Evolutionary conservation across 1,284 basidiomycete species (phyloP).

Genomic region (Ustilago esculenta): DNA sequence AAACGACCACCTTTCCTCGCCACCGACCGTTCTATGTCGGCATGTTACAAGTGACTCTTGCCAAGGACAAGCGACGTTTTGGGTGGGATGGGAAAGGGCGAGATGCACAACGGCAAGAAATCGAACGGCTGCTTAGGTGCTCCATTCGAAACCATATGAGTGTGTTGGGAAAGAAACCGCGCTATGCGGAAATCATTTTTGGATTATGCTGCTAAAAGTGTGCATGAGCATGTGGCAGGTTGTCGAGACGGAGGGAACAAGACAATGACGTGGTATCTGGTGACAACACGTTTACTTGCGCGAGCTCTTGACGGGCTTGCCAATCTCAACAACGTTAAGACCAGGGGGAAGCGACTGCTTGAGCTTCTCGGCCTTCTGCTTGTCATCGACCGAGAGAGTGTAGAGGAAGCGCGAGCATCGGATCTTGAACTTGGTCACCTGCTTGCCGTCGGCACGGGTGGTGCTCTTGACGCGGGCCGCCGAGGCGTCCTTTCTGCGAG

Average conservation of each 20-base stretch:
- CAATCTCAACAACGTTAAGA: conserved; percentile 56
- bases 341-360: conserved; percentile 94
- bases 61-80: no score
- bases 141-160: conserved; percentile 10
- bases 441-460: conserved; percentile 79
- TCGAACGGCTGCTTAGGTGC: conserved; percentile 4
- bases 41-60: conserved; percentile 15
- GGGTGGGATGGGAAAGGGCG: not conserved
- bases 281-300: conserved; percentile 34
- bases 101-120: no score
- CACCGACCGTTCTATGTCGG: not conserved
- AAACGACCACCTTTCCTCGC: conserved; percentile 2
- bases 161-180: conserved; percentile 5
- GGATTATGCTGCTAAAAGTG: no score
- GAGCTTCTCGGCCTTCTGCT: conserved; percentile 98
- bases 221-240: no score
- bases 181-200: not conserved
- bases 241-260: not conserved
- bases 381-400: conserved; percentile 93
- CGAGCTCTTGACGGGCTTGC: conserved; percentile 47
- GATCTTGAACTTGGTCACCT: conserved; percentile 91
- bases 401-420: conserved; percentile 97
- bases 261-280: no score
- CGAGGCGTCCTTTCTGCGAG: conserved; percentile 79
- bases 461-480: conserved; percentile 97